phyloP scores from a whole-genome alignment of 805 yeast species.

The Lachancea kluyveri region DNA sequence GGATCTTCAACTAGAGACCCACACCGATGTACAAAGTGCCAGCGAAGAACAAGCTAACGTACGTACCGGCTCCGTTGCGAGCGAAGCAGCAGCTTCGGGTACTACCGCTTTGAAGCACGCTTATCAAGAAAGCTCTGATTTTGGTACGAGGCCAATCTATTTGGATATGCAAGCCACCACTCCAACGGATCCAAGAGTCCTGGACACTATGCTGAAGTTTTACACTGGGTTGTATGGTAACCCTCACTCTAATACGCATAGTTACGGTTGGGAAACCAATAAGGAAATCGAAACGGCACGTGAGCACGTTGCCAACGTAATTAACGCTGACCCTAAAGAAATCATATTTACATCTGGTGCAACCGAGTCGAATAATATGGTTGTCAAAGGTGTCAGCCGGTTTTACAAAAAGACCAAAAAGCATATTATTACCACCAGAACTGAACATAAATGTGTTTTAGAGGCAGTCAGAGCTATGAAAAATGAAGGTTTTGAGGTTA shows the following conservation, averaged over 20 bases:
- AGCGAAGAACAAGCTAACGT: constrained; percentile 25
- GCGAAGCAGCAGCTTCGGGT: constrained; percentile 21
- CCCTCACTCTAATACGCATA: constrained; percentile 95
- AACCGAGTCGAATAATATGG: constrained; percentile 94
- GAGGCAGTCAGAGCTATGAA: constrained; percentile 93
- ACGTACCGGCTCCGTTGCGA: constrained; percentile 15
- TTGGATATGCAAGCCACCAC: constrained; percentile 98
- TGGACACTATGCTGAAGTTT: constrained; percentile 79
- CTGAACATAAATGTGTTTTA: constrained; percentile 98
- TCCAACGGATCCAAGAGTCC: constrained; percentile 93
- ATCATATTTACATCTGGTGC: constrained; percentile 97
- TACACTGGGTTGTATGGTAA: constrained; percentile 94
- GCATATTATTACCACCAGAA: constrained; percentile 92
- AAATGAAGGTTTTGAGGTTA: constrained; percentile 95
- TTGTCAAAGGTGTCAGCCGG: constrained; percentile 90
- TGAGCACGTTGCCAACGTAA: constrained; percentile 70
- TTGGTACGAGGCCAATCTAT: constrained; percentile 86
- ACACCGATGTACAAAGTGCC: constrained; percentile 30
- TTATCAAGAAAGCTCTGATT: constrained; percentile 34
- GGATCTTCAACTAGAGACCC: constrained; percentile 26
- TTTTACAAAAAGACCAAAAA: constrained; percentile 85
- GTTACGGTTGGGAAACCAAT: constrained; percentile 99
- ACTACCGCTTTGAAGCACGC: constrained; percentile 33
- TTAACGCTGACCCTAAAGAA: constrained; percentile 93
- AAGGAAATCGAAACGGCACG: constrained; percentile 86